Conservation (phyloP, 306 rosid species). For the Argentina anserina region DNA sequence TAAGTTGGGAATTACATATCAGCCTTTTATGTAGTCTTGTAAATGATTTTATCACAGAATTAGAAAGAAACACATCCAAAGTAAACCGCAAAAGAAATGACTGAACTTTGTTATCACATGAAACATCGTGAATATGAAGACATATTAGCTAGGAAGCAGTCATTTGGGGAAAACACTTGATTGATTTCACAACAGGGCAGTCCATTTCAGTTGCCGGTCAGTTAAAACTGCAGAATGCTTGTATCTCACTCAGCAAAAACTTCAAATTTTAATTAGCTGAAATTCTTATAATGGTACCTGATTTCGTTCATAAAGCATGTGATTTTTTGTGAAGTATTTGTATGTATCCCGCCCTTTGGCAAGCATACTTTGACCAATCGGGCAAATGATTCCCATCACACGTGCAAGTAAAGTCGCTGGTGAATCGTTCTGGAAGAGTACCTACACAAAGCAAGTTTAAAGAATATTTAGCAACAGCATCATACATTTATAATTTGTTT, state of each 20-base stretch:
- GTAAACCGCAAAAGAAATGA: background rate
- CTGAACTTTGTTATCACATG: background rate
- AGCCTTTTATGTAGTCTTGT: background rate
- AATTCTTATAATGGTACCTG: constrained; percentile 55
- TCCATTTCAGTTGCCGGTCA: background rate
- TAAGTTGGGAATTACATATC: background rate
- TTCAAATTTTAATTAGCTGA: constrained; percentile 1
- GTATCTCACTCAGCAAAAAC: background rate
- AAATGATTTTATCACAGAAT: background rate
- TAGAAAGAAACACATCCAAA: background rate
- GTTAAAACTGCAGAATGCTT: constrained; percentile 2
- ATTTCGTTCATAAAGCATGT: constrained; percentile 97
- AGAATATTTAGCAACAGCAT: constrained; percentile 10
- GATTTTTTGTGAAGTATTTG: constrained; percentile 90
- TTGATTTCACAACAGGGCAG: background rate
- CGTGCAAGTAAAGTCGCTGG: constrained; percentile 94
- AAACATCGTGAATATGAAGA: background rate
- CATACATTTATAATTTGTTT: background rate
- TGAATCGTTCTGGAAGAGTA: constrained; percentile 94
- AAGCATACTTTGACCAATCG: constrained; percentile 81
- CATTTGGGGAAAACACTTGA: background rate
- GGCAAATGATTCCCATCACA: constrained; percentile 83
- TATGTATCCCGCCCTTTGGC: constrained; percentile 93
- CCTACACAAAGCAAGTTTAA: constrained; percentile 48
- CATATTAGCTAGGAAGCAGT: background rate